Percentiles rank a stretch among this genome's conserved stretches.
Conservation (phyloP, 345 rosid genomes). For the Geranium rotundifolium region DNA sequence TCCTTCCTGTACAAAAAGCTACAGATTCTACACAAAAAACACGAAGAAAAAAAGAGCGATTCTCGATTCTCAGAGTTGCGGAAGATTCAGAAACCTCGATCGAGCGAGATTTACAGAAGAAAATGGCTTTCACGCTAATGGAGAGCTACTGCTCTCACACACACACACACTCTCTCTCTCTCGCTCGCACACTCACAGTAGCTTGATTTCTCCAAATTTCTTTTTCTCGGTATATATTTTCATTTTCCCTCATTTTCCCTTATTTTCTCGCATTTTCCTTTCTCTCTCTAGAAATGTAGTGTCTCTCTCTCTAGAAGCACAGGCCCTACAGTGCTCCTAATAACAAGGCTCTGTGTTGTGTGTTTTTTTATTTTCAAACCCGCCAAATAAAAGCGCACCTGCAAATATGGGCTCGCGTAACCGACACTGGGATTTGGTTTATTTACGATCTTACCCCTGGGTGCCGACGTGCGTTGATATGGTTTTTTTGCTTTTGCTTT, state of each 20-base stretch:
- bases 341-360: no score
- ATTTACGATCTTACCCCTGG: conserved; percentile 7
- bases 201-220: not conserved
- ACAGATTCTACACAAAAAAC: conserved; percentile 11
- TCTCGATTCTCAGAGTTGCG: not conserved
- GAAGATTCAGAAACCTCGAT: conserved; percentile 15
- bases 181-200: no score
- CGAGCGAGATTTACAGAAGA: conserved; percentile 2
- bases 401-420: conserved; percentile 14
- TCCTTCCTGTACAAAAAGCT: conserved; percentile 33
- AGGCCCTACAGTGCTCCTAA: no score
- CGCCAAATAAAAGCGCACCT: conserved; percentile 17
- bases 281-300: no score
- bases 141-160: conserved; percentile 12
- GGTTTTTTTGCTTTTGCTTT: no score
- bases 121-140: not conserved
- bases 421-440: conserved; percentile 16
- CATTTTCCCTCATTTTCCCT: not conserved
- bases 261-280: not conserved
- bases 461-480: no score
- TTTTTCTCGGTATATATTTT: not conserved
- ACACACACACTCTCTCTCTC: not conserved
- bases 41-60: conserved; percentile 1
- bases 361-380: conserved; percentile 8
- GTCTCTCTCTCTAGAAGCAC: no score